Evolutionary conservation across 1,139 yeast species (phyloP).

Genomic region (Pichia sorboxylosa): DNA sequence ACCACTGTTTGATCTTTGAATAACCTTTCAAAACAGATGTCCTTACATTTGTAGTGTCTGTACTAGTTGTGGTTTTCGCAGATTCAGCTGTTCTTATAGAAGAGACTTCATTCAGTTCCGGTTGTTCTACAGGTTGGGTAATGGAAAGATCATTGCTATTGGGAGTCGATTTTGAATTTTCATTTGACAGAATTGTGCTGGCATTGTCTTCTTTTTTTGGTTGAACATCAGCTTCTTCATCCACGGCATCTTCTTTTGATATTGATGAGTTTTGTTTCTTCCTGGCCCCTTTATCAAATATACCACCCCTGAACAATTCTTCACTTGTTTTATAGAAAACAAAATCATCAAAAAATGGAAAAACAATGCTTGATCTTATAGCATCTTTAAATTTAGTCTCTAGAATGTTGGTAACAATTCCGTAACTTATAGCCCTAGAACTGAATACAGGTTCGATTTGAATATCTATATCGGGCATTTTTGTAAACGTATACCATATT

Average conservation of each 20-base stretch:
- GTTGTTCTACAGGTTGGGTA: too few relatives aligned
- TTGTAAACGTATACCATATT: conserved; percentile 80
- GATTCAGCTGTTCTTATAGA: background rate
- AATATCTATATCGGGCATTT: conserved; percentile 64
- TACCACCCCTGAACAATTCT: conserved; percentile 81
- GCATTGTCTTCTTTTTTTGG: background rate
- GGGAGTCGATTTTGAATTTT: background rate
- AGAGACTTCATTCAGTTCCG: background rate
- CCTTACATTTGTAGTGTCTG: conserved; percentile 8
- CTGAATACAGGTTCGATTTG: conserved; percentile 83
- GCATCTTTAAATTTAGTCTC: conserved; percentile 73
- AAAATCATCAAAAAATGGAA: conserved; percentile 83
- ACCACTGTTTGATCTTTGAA: conserved; percentile 62
- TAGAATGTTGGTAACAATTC: conserved; percentile 67
- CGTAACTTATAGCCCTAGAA: conserved; percentile 66
- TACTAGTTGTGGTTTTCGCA: conserved; percentile 2
- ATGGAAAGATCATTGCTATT: background rate
- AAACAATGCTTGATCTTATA: conserved; percentile 64
- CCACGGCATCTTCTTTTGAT: background rate
- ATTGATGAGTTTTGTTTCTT: background rate
- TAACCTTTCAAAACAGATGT: conserved; percentile 31
- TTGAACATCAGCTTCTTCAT: background rate
- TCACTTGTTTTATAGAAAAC: conserved; percentile 51
- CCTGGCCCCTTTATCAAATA: conserved; percentile 50
- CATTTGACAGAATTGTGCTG: too few relatives aligned